Conservation (phyloP, 176 grass and related monocot genomes). For the Eleusine coracana region DNA sequence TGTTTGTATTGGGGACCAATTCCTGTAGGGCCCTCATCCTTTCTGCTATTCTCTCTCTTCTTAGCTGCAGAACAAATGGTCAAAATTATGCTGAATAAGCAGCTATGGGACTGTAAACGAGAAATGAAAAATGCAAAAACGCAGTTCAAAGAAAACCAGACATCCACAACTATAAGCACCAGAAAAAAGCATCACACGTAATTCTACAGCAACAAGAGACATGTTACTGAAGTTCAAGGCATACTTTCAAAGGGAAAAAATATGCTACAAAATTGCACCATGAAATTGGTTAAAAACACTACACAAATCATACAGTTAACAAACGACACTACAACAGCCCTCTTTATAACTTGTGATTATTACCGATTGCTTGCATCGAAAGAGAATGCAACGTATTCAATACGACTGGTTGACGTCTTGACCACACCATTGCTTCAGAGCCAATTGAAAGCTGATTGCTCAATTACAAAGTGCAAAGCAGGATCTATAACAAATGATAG, state of each 20-base stretch:
- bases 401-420: neutral
- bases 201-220: constrained; percentile 8
- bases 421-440: neutral
- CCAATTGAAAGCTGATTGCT: constrained; percentile 6
- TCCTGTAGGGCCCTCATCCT: constrained; percentile 95
- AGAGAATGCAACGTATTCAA: constrained; percentile 28
- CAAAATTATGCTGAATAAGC: constrained; percentile 41
- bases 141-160: neutral
- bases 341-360: neutral
- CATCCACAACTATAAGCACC: neutral
- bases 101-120: constrained; percentile 1
- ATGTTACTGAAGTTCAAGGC: constrained; percentile 24
- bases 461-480: neutral
- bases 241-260: constrained; percentile 7
- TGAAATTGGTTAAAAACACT: neutral
- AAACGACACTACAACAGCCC: neutral
- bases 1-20: constrained; percentile 99
- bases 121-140: neutral
- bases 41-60: constrained; percentile 99
- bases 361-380: constrained; percentile 21
- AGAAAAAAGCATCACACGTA: constrained; percentile 12
- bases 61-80: constrained; percentile 63
- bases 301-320: neutral
- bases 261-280: neutral
- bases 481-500: neutral